phyloP scores from a whole-genome alignment of 2,329 filamentous ascomycete species.

The Neurospora sp. region DNA sequence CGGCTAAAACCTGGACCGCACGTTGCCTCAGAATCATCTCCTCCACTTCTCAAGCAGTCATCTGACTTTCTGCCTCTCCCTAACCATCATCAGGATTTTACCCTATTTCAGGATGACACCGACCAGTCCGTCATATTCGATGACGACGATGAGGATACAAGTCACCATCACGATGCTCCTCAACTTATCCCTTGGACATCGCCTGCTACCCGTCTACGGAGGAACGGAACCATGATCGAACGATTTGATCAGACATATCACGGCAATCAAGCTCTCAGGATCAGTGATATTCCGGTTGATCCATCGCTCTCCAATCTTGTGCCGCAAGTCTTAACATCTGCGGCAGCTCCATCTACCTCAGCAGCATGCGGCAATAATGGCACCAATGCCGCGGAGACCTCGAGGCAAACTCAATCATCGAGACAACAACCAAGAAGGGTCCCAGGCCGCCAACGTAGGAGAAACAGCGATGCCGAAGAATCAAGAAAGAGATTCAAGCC shows the following conservation, averaged over 20 bases:
- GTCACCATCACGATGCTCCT: neutral
- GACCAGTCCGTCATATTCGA: constrained; percentile 9
- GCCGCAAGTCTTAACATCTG: neutral
- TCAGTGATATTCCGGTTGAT: constrained; percentile 9
- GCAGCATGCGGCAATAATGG: neutral
- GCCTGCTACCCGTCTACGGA: constrained; percentile 16
- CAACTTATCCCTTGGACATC: constrained; percentile 18
- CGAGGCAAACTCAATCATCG: neutral
- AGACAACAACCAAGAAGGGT: neutral
- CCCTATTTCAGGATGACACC: constrained; percentile 15
- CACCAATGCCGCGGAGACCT: neutral
- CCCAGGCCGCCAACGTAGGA: neutral
- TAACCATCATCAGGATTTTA: constrained; percentile 14
- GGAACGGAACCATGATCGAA: constrained; percentile 18
- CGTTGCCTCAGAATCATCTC: neutral
- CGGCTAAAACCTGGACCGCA: constrained; percentile 1
- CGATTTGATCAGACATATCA: constrained; percentile 18
- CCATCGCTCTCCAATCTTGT: constrained; percentile 9
- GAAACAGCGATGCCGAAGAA: constrained; percentile 1
- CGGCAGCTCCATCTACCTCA: neutral
- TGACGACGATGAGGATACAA: constrained; percentile 11
- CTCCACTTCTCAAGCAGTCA: neutral
- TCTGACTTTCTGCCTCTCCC: neutral
- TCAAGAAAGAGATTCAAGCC: constrained; percentile 15
- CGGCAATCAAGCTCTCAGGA: neutral